A percentile compares a stretch with the other conserved stretches of the same genome.
phyloP scores from a whole-genome alignment of 2,329 filamentous ascomycete species.

The Coniochaeta prunicola region DNA sequence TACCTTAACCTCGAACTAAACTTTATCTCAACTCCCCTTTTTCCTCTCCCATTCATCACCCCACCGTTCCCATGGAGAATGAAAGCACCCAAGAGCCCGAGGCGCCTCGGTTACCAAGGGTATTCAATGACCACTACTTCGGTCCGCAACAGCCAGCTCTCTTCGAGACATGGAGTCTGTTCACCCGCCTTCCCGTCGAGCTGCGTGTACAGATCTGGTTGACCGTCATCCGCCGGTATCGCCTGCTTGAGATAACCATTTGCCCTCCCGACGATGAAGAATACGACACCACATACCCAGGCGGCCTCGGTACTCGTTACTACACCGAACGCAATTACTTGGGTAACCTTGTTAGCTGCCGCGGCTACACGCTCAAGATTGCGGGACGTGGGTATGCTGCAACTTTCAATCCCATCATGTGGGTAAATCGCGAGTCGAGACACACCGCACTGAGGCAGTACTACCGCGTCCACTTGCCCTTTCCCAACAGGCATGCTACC shows the following conservation, averaged over 20 bases:
- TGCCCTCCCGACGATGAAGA: not conserved
- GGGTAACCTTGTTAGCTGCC: not conserved
- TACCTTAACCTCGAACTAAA: not conserved
- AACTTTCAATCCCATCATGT: not conserved
- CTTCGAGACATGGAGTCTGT: not conserved
- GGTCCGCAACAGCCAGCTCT: not conserved
- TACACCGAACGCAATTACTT: not conserved
- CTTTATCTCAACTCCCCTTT: not conserved
- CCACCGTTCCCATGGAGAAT: not conserved
- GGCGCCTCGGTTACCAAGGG: not conserved
- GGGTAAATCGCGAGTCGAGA: not conserved
- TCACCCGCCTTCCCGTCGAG: not conserved
- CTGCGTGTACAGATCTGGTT: not conserved
- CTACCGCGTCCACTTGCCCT: conserved; percentile 5
- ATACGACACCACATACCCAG: not conserved
- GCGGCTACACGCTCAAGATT: not conserved
- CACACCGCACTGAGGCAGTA: not conserved
- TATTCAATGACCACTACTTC: not conserved
- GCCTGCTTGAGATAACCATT: not conserved
- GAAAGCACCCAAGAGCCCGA: not conserved
- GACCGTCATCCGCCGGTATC: not conserved
- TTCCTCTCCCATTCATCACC: too few relatives aligned
- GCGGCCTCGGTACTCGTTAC: not conserved
- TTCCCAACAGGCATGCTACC: not conserved
- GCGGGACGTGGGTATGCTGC: not conserved